phyloP scores from a whole-genome alignment of 108 stramenopile genomes.

The Cyclotella cryptica region DNA sequence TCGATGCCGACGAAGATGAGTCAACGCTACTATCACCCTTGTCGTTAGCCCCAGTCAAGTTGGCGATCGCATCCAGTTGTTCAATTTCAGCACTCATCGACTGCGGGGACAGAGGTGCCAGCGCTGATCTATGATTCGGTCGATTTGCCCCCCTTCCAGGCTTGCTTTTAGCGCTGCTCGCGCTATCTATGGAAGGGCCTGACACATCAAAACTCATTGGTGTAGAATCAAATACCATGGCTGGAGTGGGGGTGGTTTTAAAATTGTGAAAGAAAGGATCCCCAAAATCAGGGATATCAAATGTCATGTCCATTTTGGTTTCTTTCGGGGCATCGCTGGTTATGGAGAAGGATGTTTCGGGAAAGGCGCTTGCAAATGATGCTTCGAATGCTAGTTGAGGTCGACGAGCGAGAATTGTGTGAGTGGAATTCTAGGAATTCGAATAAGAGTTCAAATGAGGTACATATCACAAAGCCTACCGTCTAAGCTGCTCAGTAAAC shows the following conservation, averaged over 20 bases:
- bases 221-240: constrained; percentile 30
- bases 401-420: background rate
- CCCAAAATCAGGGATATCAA: constrained; percentile 60
- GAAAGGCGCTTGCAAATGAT: constrained; percentile 76
- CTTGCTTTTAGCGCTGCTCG: background rate
- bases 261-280: constrained; percentile 67
- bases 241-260: constrained; percentile 16
- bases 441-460: background rate
- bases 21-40: constrained; percentile 5
- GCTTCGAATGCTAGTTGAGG: constrained; percentile 67
- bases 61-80: constrained; percentile 54
- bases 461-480: background rate
- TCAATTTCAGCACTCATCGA: constrained; percentile 51
- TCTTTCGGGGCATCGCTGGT: constrained; percentile 31
- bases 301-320: constrained; percentile 44
- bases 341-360: constrained; percentile 61
- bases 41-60: background rate
- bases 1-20: background rate
- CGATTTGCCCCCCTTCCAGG: background rate
- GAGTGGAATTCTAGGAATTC: background rate
- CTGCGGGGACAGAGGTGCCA: constrained; percentile 37
- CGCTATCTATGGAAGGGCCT: constrained; percentile 12
- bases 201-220: constrained; percentile 29
- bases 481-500: constrained; percentile 73
- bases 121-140: constrained; percentile 20